Conservation (phyloP, 306 rosid species). For the Alnus rubra region DNA sequence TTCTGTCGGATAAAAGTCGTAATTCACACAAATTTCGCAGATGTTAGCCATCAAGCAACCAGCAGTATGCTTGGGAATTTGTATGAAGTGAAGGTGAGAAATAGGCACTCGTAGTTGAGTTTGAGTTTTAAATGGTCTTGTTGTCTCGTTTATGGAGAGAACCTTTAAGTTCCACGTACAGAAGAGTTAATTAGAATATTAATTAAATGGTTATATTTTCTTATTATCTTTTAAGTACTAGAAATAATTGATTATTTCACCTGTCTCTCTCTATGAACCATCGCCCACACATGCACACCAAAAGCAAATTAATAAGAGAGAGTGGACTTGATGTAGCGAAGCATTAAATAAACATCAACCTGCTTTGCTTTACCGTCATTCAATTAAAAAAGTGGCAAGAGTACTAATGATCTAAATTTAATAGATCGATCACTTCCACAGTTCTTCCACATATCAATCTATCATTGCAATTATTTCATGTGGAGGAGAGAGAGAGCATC, state of each 20-base stretch:
- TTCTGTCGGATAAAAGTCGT: neutral
- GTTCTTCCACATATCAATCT: neutral
- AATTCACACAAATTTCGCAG: neutral
- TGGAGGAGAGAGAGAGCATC: neutral
- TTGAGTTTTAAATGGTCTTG: neutral
- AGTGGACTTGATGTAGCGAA: neutral
- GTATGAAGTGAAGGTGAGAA: neutral
- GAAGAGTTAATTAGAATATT: too few species aligned
- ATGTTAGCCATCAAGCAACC: neutral
- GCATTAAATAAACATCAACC: neutral
- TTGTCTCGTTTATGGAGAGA: neutral
- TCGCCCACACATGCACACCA: neutral
- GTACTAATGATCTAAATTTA: neutral
- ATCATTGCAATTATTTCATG: conserved; percentile 5
- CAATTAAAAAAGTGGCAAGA: neutral
- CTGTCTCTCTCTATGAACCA: neutral
- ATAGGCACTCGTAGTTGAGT: neutral
- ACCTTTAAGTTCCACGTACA: too few species aligned
- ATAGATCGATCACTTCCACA: neutral
- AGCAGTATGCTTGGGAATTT: neutral
- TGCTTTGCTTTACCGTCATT: neutral
- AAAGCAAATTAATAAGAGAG: neutral
- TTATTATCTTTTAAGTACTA: too few species aligned
- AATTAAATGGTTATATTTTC: too few species aligned
- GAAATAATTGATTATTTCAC: too few species aligned